A percentile compares a stretch with the other conserved stretches of the same genome.
phyloP scores from a whole-genome alignment of 1,284 basidiomycete species.

The Apiotrichum brassicae region DNA sequence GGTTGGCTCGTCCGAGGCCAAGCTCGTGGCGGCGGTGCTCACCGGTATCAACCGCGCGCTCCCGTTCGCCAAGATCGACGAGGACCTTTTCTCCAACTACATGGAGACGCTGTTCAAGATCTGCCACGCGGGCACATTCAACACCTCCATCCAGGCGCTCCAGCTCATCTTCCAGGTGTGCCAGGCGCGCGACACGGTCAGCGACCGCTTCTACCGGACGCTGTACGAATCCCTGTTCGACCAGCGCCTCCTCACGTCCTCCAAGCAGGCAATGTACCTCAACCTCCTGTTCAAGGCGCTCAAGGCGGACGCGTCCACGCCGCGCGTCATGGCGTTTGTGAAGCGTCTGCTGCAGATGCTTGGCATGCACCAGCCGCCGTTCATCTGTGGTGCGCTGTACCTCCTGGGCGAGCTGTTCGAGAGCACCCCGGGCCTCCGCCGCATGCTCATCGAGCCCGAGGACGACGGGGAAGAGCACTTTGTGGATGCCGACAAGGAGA shows the following conservation, averaged over 20 bases:
- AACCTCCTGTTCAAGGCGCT: conserved; percentile 91
- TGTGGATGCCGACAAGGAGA: conserved; percentile 44
- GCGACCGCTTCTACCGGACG: conserved; percentile 83
- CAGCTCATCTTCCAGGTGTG: conserved; percentile 83
- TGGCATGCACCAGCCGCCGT: conserved; percentile 69
- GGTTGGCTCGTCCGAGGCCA: conserved; percentile 73
- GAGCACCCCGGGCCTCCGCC: conserved; percentile 62
- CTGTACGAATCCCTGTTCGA: conserved; percentile 87
- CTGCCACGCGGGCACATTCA: conserved; percentile 84
- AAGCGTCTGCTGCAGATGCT: conserved; percentile 83
- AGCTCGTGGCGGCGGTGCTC: conserved; percentile 81
- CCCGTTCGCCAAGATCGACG: conserved; percentile 73
- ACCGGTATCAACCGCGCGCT: conserved; percentile 93
- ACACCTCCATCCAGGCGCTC: conserved; percentile 90
- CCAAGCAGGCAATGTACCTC: conserved; percentile 96
- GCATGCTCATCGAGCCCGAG: conserved; percentile 55
- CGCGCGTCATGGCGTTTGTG: conserved; percentile 72
- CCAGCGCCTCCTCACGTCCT: conserved; percentile 68
- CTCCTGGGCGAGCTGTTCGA: conserved; percentile 65
- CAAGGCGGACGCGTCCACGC: conserved; percentile 63
- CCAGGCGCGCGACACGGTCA: conserved; percentile 52
- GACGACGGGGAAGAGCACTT: conserved; percentile 53
- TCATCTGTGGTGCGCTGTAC: conserved; percentile 78
- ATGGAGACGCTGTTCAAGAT: conserved; percentile 93
- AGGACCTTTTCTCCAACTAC: conserved; percentile 69